These are phyloP conservation scores for Gaertneriomyces sp. DNA, from an alignment of 192 early-diverging fungal species.

Conservation along the genomic window DNA sequence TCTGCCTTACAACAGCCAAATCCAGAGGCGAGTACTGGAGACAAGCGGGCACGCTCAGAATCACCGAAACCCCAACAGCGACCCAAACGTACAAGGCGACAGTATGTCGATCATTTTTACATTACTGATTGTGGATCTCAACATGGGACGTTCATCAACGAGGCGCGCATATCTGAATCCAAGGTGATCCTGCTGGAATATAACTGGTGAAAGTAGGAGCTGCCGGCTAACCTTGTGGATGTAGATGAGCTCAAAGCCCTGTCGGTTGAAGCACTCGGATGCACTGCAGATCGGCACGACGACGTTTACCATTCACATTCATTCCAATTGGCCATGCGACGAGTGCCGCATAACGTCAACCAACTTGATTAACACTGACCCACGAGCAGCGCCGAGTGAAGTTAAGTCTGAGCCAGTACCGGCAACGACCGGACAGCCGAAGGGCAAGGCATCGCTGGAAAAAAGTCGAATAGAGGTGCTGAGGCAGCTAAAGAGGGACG, in stretches of 20 bases:
- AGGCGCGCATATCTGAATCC: constrained; percentile 55
- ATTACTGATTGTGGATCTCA: constrained; percentile 68
- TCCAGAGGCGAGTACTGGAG: neutral
- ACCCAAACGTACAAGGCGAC: neutral
- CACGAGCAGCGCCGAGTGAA: constrained; percentile 21
- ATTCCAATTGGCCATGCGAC: constrained; percentile 59
- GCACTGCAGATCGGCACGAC: constrained; percentile 57
- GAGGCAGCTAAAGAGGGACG: constrained; percentile 11
- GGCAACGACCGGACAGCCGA: neutral
- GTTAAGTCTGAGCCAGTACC: neutral
- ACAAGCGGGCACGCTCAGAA: neutral
- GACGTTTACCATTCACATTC: constrained; percentile 59
- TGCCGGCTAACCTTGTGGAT: neutral
- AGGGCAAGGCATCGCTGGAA: constrained; percentile 17
- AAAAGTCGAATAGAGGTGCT: constrained; percentile 13
- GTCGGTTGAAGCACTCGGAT: constrained; percentile 54
- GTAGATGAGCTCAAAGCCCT: constrained; percentile 54
- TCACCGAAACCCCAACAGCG: neutral
- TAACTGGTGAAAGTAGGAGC: no score
- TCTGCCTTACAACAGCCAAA: no score
- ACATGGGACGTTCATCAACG: constrained; percentile 74
- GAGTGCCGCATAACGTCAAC: constrained; percentile 51
- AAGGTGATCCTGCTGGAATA: constrained; percentile 33
- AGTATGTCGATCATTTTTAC: constrained; percentile 34
- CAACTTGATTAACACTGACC: constrained; percentile 50